These are phyloP conservation scores for Senna tora DNA, from an alignment of 306 rosid genomes.

Conservation along the genomic window DNA sequence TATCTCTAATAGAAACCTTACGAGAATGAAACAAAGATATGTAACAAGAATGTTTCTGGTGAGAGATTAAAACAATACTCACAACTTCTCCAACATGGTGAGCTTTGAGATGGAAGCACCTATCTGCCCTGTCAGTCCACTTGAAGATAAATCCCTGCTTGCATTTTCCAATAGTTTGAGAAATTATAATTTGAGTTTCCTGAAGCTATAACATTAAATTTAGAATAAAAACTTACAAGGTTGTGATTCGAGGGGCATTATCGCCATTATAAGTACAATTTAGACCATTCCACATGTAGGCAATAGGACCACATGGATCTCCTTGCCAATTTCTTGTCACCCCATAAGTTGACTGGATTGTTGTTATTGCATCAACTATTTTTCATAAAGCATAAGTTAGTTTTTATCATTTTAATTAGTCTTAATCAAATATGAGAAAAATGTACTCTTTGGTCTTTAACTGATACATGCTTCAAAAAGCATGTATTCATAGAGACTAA, in stretches of 20 bases:
- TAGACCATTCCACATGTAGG: slow-evolving; percentile 54
- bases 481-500: too few relatives aligned
- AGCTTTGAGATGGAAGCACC: slow-evolving; percentile 41
- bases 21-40: not conserved
- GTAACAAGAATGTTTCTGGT: not conserved
- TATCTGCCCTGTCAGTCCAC: slow-evolving; percentile 51
- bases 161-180: not conserved
- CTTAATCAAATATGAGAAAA: not conserved
- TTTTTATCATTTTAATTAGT: not conserved
- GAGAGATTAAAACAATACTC: slow-evolving; percentile 13
- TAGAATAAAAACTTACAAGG: slow-evolving; percentile 43
- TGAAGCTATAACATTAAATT: slow-evolving; percentile 13
- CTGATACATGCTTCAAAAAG: too few relatives aligned
- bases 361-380: slow-evolving; percentile 51
- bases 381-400: not conserved
- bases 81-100: slow-evolving; percentile 48
- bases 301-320: slow-evolving; percentile 56
- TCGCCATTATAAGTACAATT: slow-evolving; percentile 37
- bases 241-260: slow-evolving; percentile 44
- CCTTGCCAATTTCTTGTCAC: slow-evolving; percentile 59
- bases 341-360: slow-evolving; percentile 49
- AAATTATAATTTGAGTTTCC: not conserved
- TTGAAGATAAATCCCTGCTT: slow-evolving; percentile 52
- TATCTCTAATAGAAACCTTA: too few relatives aligned
- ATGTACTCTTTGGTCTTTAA: too few relatives aligned